phyloP scores from a whole-genome alignment of 495 filamentous ascomycete species.

The Hyphodiscus hymeniophilus region DNA sequence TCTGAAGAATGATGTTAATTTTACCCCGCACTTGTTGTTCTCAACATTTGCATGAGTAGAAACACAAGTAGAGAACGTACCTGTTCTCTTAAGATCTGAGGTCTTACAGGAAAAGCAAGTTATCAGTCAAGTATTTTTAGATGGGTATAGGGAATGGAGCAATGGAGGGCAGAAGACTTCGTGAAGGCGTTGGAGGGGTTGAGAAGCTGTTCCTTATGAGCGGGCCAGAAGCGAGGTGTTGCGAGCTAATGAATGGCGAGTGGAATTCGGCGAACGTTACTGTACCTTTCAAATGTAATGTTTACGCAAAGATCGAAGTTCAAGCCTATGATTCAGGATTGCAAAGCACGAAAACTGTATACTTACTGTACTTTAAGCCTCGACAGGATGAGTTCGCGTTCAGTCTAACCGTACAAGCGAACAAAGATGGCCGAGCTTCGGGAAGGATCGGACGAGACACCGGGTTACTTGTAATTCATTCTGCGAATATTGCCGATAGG shows the following conservation, averaged over 20 bases:
- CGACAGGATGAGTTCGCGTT: no score
- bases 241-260: neutral
- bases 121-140: no score
- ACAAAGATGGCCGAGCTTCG: slow-evolving; percentile 21
- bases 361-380: neutral
- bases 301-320: no score
- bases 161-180: no score
- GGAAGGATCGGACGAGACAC: slow-evolving; percentile 13
- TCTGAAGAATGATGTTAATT: neutral
- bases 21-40: slow-evolving; percentile 19
- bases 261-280: no score
- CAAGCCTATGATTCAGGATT: no score
- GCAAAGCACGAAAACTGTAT: no score
- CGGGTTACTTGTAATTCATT: neutral
- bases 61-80: slow-evolving; percentile 10
- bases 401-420: no score
- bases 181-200: slow-evolving; percentile 11
- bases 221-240: slow-evolving; percentile 6
- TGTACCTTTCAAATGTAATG: no score
- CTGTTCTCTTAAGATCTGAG: no score
- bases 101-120: no score
- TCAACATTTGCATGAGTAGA: slow-evolving; percentile 17
- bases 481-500: slow-evolving; percentile 5
- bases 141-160: no score
- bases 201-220: slow-evolving; percentile 7